These are phyloP conservation scores for Corynespora cassiicola DNA, from an alignment of 2,329 filamentous ascomycete species.

Conservation along the genomic window DNA sequence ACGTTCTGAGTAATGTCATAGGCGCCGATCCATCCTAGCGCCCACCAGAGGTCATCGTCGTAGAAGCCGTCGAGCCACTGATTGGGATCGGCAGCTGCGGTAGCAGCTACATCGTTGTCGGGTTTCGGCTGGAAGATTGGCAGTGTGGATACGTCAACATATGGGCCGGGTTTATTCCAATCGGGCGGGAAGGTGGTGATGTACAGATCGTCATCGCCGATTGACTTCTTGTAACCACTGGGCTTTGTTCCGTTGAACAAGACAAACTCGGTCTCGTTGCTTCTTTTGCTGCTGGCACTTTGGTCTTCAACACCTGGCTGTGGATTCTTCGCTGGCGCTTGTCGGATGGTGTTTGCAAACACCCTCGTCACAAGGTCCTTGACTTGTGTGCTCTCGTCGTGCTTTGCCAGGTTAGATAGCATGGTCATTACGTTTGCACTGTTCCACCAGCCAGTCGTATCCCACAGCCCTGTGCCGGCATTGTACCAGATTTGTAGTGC, in stretches of 20 bases:
- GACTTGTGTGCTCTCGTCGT: conserved; percentile 36
- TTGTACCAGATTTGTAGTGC: conserved; percentile 70
- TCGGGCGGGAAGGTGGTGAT: conserved; percentile 23
- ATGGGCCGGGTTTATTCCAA: conserved; percentile 22
- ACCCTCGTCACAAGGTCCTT: conserved; percentile 45
- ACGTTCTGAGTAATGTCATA: conserved; percentile 58
- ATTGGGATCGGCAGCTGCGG: conserved; percentile 19
- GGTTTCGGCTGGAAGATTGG: conserved; percentile 12
- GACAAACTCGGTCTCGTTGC: conserved; percentile 15
- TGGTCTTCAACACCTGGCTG: conserved; percentile 30
- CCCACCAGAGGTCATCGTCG: conserved; percentile 61
- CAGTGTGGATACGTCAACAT: conserved; percentile 16
- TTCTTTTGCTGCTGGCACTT: conserved; percentile 9
- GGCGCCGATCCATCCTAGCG: conserved; percentile 60
- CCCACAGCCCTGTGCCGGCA: conserved; percentile 65
- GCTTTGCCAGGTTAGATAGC: conserved; percentile 60
- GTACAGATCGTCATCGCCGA: conserved; percentile 21
- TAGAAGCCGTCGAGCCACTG: conserved; percentile 55
- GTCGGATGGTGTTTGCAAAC: conserved; percentile 53
- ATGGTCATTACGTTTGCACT: conserved; percentile 70
- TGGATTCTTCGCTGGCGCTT: conserved; percentile 39
- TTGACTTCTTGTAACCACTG: conserved; percentile 28
- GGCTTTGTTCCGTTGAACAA: conserved; percentile 12
- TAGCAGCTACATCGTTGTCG: conserved; percentile 7
- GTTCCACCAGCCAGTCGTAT: conserved; percentile 76